Percentiles rank a stretch among this genome's conserved stretches.
phyloP scores from a whole-genome alignment of 1,139 yeast genomes.

The Protomyces inundatus region DNA sequence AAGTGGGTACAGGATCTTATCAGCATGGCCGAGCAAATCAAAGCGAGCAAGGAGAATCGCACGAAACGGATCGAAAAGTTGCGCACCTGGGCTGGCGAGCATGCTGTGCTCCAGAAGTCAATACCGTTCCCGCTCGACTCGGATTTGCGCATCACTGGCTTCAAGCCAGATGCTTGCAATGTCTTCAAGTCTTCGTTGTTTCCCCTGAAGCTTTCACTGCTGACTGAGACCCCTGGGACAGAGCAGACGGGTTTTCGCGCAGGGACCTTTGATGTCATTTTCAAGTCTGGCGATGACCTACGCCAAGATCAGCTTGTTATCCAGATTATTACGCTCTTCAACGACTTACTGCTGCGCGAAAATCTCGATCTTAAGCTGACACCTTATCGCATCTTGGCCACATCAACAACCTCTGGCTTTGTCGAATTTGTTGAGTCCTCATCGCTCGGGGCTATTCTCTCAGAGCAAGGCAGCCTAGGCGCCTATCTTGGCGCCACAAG shows the following conservation, averaged over 20 bases:
- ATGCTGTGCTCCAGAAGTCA: slow-evolving; percentile 39
- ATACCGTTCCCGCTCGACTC: slow-evolving; percentile 31
- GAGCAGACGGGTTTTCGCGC: slow-evolving; percentile 71
- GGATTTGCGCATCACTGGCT: slow-evolving; percentile 42
- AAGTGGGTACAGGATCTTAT: slow-evolving; percentile 39
- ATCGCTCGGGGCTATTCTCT: slow-evolving; percentile 74
- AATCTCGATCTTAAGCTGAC: slow-evolving; percentile 81
- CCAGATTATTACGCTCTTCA: slow-evolving; percentile 88
- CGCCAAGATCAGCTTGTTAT: slow-evolving; percentile 94
- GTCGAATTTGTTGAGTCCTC: slow-evolving; percentile 90
- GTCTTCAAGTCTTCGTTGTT: slow-evolving; percentile 20
- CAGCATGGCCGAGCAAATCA: slow-evolving; percentile 28
- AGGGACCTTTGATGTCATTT: slow-evolving; percentile 69
- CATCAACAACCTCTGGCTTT: slow-evolving; percentile 85
- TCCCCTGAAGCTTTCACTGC: slow-evolving; percentile 48
- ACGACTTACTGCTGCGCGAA: slow-evolving; percentile 77
- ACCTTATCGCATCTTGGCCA: slow-evolving; percentile 86
- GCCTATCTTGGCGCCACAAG: slow-evolving; percentile 47
- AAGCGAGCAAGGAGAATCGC: slow-evolving; percentile 36
- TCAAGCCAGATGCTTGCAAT: slow-evolving; percentile 42
- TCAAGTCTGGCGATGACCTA: slow-evolving; percentile 92
- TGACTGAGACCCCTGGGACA: slow-evolving; percentile 64
- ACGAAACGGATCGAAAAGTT: slow-evolving; percentile 47
- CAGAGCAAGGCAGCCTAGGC: slow-evolving; percentile 60
- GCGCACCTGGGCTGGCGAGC: slow-evolving; percentile 49